Base-by-base conservation (phyloP, 768 basidiomycete genomes). In the Lactifluus rugatus region DNA sequence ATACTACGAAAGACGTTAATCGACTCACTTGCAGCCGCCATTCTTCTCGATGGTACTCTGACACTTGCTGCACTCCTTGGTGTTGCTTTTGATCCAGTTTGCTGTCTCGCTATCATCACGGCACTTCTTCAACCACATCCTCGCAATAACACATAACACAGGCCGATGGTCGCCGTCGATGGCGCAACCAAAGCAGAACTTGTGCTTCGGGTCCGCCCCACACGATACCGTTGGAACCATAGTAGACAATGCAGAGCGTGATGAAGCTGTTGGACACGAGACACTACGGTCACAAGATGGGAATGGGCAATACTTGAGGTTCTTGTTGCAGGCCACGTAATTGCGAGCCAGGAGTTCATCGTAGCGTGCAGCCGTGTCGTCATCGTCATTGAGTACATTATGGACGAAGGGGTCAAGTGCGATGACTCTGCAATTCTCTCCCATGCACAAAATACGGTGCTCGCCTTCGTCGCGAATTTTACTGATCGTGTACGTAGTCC, bases 1-100 rank as follows among this genome's bases (percentile, higher is more conserved):
- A 49, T 42, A 45, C 32, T 58, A 44, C 57, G 9, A 21, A 56
- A 39, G 46, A 54, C 9, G 55, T 9, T n/a, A 44, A 48, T 23
- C 54, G 6, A 85, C 93, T 68, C 68, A 97, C 93, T 99, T 98
- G 93, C 96, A 99, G 13, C 96, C 96, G 9, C 96, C 96, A 64
- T 98, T 98, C 86, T 99, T 99, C 81, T 99, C 96, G 57, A 99
- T 99, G 53, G 96, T 98, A 66, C 92, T 93, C 70, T 92, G 87
- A 70, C 96, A 99, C 69, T 93, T 86, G 19, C 83, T 78, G 70
- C 96, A 99, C 72, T 99, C 96, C 77, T 99, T 98, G 42, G 96
- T 99, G 70, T 99, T 97, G 62, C 93, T 96, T 81, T 91, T 93
- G 77, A 99, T 93, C 96, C 96, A 99, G 71, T 99, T 98, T 25